phyloP scores from a whole-genome alignment of 345 rosid genomes.

The Syzygium aqueum region DNA sequence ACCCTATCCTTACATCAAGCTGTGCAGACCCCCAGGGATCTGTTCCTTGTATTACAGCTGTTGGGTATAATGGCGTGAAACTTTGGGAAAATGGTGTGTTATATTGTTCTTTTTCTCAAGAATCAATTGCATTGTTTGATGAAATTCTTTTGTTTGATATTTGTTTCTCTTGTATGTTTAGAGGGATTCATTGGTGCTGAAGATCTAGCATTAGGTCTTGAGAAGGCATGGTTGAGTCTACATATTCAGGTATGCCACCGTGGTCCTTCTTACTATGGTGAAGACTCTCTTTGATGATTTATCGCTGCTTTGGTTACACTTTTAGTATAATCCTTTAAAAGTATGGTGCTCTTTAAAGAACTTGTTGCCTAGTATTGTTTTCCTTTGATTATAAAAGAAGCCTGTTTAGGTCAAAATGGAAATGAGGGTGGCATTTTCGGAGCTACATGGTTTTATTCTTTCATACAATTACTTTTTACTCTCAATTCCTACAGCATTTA shows the following conservation, averaged over 20 bases:
- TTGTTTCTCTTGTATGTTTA: constrained; percentile 17
- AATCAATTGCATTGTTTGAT: neutral
- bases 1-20: constrained; percentile 49
- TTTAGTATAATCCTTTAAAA: neutral
- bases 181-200: constrained; percentile 74
- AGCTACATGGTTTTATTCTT: neutral
- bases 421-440: neutral
- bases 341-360: neutral
- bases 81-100: constrained; percentile 70
- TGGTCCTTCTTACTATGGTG: neutral
- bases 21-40: constrained; percentile 60
- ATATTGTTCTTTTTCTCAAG: neutral
- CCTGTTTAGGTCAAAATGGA: neutral
- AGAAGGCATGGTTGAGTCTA: constrained; percentile 77
- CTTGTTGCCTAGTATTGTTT: neutral
- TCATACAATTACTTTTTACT: neutral
- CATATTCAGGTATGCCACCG: constrained; percentile 52
- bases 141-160: neutral
- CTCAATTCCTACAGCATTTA: neutral
- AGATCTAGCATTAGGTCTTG: constrained; percentile 57
- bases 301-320: neutral
- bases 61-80: constrained; percentile 77
- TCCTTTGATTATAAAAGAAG: neutral
- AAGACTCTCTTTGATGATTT: neutral
- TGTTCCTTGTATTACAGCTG: constrained; percentile 68